These are phyloP conservation scores for Hyaloperonospora arabidopsidis DNA, from an alignment of 352 stramenopile genomes.

Conservation along the genomic window DNA sequence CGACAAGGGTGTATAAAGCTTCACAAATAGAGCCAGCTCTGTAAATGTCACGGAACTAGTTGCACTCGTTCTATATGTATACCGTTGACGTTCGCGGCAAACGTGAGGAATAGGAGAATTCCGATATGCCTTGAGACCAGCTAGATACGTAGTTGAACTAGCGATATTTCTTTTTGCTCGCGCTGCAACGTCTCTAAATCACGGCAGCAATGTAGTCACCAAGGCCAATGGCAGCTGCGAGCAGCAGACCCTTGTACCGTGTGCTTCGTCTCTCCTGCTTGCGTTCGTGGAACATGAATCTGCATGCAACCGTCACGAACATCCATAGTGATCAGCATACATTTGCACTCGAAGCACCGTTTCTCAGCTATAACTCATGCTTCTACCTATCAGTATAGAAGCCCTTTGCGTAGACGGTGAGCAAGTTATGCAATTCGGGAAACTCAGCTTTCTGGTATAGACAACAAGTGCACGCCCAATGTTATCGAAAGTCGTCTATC, in stretches of 20 bases:
- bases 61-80: too few relatives aligned
- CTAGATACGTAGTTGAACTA: too few relatives aligned
- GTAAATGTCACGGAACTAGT: too few relatives aligned
- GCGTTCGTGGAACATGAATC: conserved; percentile 47
- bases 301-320: conserved; percentile 13
- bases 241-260: conserved; percentile 44
- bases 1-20: too few relatives aligned
- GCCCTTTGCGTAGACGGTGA: conserved; percentile 61
- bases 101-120: too few relatives aligned
- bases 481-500: neutral
- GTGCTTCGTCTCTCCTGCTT: conserved; percentile 49
- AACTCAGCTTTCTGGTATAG: conserved; percentile 43
- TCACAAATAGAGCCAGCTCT: too few relatives aligned
- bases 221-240: conserved; percentile 41
- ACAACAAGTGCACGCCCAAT: neutral
- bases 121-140: too few relatives aligned
- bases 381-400: conserved; percentile 55
- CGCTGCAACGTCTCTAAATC: conserved; percentile 19
- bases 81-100: too few relatives aligned
- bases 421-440: conserved; percentile 47
- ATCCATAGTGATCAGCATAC: neutral
- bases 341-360: neutral
- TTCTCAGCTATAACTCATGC: neutral
- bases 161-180: too few relatives aligned
- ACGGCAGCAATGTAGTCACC: conserved; percentile 48